A percentile compares a stretch with the other conserved stretches of the same genome.
Conservation (phyloP, 2,329 filamentous ascomycete genomes). For the Cyphellophora europaea region DNA sequence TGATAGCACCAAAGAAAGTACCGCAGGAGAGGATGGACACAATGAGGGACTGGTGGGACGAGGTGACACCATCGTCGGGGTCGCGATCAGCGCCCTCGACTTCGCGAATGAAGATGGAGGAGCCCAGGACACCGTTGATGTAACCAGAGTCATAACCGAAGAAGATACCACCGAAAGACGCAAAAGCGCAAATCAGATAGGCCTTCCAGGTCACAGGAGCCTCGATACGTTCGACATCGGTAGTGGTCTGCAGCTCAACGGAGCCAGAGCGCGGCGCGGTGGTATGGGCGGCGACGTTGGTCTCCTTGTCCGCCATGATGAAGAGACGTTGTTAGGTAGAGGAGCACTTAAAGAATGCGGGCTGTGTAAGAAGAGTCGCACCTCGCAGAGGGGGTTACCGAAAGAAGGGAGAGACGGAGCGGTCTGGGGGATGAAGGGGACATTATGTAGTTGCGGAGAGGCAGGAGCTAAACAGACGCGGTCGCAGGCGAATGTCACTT, state of each 20-base stretch:
- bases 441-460: too few species aligned
- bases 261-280: neutral
- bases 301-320: neutral
- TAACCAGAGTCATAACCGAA: slow-evolving; percentile 53
- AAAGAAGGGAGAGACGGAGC: too few species aligned
- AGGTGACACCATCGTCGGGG: slow-evolving; percentile 27
- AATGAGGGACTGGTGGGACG: slow-evolving; percentile 50
- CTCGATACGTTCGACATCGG: slow-evolving; percentile 46
- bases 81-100: slow-evolving; percentile 23
- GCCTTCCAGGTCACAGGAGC: slow-evolving; percentile 51
- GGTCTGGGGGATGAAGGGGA: too few species aligned
- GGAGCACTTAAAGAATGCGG: too few species aligned
- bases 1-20: slow-evolving; percentile 70
- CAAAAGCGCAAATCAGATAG: slow-evolving; percentile 52
- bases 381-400: too few species aligned
- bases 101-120: slow-evolving; percentile 37
- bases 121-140: slow-evolving; percentile 43
- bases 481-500: too few species aligned
- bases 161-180: slow-evolving; percentile 51
- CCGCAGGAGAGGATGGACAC: slow-evolving; percentile 68
- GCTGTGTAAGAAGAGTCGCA: too few species aligned
- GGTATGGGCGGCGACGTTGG: neutral
- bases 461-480: too few species aligned
- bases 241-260: slow-evolving; percentile 7
- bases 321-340: too few species aligned